Evolutionary conservation across 139 green algal species (phyloP), one percentile per base, ranked within the genome.

Genomic region (Chlamydomonas sp.): DNA sequence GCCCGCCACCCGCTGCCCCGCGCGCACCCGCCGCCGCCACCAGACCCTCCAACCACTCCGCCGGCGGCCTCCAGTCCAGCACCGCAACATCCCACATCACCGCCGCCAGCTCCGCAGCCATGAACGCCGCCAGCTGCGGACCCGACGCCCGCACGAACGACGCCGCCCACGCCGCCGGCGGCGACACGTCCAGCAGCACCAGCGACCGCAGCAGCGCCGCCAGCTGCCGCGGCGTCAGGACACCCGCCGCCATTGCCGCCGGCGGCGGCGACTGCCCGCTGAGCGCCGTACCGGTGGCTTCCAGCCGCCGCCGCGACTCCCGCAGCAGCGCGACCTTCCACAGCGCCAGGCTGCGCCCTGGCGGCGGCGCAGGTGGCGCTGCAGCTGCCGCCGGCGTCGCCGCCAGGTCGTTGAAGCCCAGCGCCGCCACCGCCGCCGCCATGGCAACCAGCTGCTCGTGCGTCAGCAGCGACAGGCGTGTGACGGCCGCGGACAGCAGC

Each of bases 381-480:
- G n/a, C n/a, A n/a, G n/a, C n/a, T n/a, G n/a, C n/a, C n/a, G n/a
- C n/a, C n/a, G n/a, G n/a, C n/a, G n/a, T n/a, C n/a, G 17, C 2
- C 18, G 82, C 71, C 14, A 60, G 71, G 1, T 63, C 60, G 20
- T 78, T 59, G 18, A 79, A 59, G 60, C 62, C 59, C 17, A 71
- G 58, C 58, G 64, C 6, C 1, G 69, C 71, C 10, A 58, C 61
- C 6, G 71, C 71, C 20, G 71, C 20, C 71, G 74, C 59, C 31
- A 86, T n/a, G 5, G 61, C 71, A 59, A 86, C 82, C 71, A 86
- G 82, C 61, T 63, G 71, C 5, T 73, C 67, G 15, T 69, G 61
- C 1, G 60, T 20, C 71, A 86, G 82, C 82, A 86, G 82, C 60
- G 82, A 79, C 71, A 86, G 71, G 61, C 79, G 79, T 18, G 82